A percentile compares a stretch with the other conserved stretches of the same genome.
These are phyloP conservation scores for Syzygium aromaticum DNA, from an alignment of 345 rosid species.

Conservation along the genomic window DNA sequence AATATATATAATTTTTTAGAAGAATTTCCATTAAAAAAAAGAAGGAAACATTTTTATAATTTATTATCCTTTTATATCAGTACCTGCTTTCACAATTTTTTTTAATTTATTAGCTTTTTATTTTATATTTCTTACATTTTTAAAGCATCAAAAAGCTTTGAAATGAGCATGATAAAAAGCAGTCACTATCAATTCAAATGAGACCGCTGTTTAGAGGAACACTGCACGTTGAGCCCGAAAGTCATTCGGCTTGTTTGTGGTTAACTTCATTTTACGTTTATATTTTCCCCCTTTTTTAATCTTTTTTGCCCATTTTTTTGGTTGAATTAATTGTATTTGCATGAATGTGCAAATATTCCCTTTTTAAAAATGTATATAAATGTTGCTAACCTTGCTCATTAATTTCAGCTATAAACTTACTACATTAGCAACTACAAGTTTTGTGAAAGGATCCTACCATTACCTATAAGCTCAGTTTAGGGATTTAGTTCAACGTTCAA, in stretches of 20 bases:
- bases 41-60: not conserved
- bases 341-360: not conserved
- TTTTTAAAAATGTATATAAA: not conserved
- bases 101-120: not conserved
- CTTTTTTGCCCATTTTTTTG: not conserved
- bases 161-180: not conserved
- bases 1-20: too few relatives aligned
- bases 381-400: not conserved
- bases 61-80: fast-evolving
- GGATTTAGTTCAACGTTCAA: not conserved
- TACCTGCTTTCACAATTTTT: not conserved
- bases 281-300: not conserved
- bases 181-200: not conserved
- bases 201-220: not conserved
- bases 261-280: not conserved
- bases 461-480: not conserved
- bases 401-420: not conserved
- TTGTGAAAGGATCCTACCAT: too few relatives aligned
- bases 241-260: not conserved
- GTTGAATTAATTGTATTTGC: not conserved
- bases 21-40: too few relatives aligned
- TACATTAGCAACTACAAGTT: not conserved
- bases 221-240: not conserved
- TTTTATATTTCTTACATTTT: not conserved
- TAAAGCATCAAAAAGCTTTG: not conserved